Evolutionary conservation across 2,329 filamentous ascomycete species (phyloP).

Genomic region (Leptodontidium sp.): DNA sequence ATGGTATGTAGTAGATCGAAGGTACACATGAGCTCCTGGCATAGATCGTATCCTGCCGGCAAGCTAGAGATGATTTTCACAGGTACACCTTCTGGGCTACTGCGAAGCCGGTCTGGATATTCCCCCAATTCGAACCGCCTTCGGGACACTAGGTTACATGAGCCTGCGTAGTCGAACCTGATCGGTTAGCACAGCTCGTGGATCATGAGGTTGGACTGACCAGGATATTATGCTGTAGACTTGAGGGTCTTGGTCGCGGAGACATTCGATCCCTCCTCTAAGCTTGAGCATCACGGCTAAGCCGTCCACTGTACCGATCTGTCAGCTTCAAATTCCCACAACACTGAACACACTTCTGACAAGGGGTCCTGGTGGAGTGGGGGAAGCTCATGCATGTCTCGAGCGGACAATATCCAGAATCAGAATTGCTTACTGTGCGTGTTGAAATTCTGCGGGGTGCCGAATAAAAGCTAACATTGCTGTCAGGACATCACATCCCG

Average conservation of each 20-base stretch:
- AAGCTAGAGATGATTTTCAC: slow-evolving; percentile 16
- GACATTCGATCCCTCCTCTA: slow-evolving; percentile 19
- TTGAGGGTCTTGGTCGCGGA: slow-evolving; percentile 19
- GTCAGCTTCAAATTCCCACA: not conserved
- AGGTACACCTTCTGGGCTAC: slow-evolving; percentile 16
- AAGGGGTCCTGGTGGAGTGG: too few relatives aligned
- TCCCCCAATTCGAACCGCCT: slow-evolving; percentile 9
- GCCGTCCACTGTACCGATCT: slow-evolving; percentile 9
- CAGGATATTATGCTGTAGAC: slow-evolving; percentile 26
- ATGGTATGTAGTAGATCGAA: slow-evolving; percentile 20
- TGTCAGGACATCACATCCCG: not conserved
- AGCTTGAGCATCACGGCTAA: slow-evolving; percentile 17
- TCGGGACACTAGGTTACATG: slow-evolving; percentile 26
- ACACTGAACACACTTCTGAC: not conserved
- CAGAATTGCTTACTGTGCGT: slow-evolving; percentile 17
- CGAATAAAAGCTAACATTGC: slow-evolving; percentile 24
- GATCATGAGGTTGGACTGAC: slow-evolving; percentile 8
- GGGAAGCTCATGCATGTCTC: not conserved
- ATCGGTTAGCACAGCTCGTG: not conserved
- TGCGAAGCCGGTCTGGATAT: not conserved
- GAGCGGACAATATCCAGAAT: not conserved
- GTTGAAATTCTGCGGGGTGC: slow-evolving; percentile 24
- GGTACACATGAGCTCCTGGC: slow-evolving; percentile 2
- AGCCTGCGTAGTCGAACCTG: slow-evolving; percentile 30
- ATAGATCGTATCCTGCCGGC: slow-evolving; percentile 26